Evolutionary conservation across 2,329 filamentous ascomycete genomes (phyloP).

Genomic region (Pseudocercospora pini-densiflorae): DNA sequence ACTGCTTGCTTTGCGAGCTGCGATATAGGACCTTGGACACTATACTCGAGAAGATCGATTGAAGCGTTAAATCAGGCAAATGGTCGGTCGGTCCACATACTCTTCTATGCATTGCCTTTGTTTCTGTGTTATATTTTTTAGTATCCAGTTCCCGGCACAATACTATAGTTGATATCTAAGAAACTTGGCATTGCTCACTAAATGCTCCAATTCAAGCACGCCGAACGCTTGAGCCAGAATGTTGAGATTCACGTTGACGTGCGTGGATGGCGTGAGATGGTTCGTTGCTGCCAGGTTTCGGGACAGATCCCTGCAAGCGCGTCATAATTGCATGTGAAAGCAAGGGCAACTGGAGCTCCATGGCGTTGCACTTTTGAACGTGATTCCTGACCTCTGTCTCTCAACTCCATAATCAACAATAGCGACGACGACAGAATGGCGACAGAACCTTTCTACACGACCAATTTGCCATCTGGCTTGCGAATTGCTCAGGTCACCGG

Average conservation of each 20-base stretch:
- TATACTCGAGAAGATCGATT: background rate
- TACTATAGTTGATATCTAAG: background rate
- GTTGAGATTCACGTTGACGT: background rate
- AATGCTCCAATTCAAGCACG: too few relatives aligned
- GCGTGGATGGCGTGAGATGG: background rate
- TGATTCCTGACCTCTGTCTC: background rate
- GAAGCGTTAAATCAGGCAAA: background rate
- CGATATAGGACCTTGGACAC: background rate
- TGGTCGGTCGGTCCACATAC: background rate
- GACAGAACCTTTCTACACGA: conserved; percentile 25
- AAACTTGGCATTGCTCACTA: too few relatives aligned
- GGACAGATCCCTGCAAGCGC: background rate
- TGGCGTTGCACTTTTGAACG: background rate
- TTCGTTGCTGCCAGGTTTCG: background rate
- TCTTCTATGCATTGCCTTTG: background rate
- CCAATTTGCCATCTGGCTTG: conserved; percentile 37
- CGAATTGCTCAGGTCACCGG: conserved; percentile 56
- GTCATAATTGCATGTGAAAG: conserved; percentile 6
- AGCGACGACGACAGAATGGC: conserved; percentile 21
- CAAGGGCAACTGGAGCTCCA: background rate
- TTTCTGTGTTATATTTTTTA: background rate
- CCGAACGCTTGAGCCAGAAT: too few relatives aligned
- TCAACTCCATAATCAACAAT: background rate
- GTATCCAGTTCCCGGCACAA: background rate
- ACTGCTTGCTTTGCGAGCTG: background rate